These are phyloP conservation scores for Piloderma croceum DNA, from an alignment of 768 basidiomycete species.

Conservation along the genomic window DNA sequence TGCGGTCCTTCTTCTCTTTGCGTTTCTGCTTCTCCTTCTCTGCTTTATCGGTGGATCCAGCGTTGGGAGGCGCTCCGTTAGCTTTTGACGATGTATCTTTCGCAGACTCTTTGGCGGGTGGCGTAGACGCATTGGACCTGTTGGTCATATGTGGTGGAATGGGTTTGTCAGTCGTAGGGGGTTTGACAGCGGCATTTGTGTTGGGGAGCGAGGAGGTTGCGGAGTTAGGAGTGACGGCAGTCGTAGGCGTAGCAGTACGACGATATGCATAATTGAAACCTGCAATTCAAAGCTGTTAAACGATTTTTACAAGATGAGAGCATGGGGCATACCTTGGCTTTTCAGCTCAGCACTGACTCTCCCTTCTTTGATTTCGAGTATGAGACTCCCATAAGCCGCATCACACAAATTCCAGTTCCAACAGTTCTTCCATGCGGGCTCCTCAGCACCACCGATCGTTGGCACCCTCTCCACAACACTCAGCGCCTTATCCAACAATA, in stretches of 20 bases:
- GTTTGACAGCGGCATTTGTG: slow-evolving; percentile 9
- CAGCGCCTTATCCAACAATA: slow-evolving; percentile 84
- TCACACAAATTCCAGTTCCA: slow-evolving; percentile 99
- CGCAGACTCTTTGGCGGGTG: slow-evolving; percentile 28
- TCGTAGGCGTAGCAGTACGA: slow-evolving; percentile 60
- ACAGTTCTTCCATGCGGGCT: slow-evolving; percentile 96
- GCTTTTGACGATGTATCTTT: slow-evolving; percentile 26
- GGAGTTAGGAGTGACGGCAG: slow-evolving; percentile 30
- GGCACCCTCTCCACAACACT: slow-evolving; percentile 81
- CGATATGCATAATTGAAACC: slow-evolving; percentile 97
- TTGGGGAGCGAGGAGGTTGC: slow-evolving; percentile 17
- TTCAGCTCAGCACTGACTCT: slow-evolving; percentile 88
- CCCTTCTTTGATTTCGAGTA: slow-evolving; percentile 88
- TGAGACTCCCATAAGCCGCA: slow-evolving; percentile 84
- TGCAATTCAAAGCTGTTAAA: slow-evolving; percentile 28
- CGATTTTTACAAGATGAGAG: slow-evolving; percentile 3
- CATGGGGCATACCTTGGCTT: slow-evolving; percentile 67
- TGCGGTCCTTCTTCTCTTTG: slow-evolving; percentile 60
- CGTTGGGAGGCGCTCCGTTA: slow-evolving; percentile 32
- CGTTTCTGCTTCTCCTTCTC: slow-evolving; percentile 55
- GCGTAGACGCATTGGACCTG: slow-evolving; percentile 22
- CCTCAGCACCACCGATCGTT: slow-evolving; percentile 50
- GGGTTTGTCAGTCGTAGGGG: slow-evolving; percentile 27
- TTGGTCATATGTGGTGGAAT: slow-evolving; percentile 26
- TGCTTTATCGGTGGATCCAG: slow-evolving; percentile 38